phyloP scores from a whole-genome alignment of 441 rosid species.

The Syzygium syzygioides region DNA sequence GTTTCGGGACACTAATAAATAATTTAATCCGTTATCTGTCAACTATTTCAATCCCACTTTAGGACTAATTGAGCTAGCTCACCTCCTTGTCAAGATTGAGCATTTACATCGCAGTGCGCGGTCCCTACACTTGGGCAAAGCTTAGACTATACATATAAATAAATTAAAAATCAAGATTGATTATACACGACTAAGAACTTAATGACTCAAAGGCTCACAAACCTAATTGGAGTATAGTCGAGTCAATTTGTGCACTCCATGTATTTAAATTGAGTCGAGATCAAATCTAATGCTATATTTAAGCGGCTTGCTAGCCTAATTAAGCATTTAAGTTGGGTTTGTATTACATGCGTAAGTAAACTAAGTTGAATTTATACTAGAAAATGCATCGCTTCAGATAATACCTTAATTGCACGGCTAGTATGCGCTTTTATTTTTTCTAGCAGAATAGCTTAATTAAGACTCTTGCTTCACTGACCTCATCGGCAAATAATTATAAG shows the following conservation, averaged over 20 bases:
- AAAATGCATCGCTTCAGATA: background rate
- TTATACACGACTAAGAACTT: background rate
- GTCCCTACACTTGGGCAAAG: background rate
- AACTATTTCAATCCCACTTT: background rate
- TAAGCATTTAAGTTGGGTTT: background rate
- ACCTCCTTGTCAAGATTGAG: background rate
- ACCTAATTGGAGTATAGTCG: background rate
- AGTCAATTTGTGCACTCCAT: background rate
- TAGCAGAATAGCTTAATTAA: background rate
- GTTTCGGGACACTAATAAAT: background rate
- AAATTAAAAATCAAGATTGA: background rate
- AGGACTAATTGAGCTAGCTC: background rate
- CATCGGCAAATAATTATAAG: background rate
- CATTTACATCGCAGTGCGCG: background rate
- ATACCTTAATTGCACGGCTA: background rate
- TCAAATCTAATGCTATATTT: background rate
- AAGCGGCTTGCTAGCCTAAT: background rate
- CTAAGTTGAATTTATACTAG: background rate
- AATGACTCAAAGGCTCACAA: background rate
- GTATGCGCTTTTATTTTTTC: background rate
- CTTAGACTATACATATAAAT: background rate
- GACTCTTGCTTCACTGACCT: background rate
- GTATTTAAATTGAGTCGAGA: background rate
- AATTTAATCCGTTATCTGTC: rapidly evolving
- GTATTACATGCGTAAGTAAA: background rate